Conservation (phyloP, 805 yeast species). For the Saturnispora galanensis region DNA sequence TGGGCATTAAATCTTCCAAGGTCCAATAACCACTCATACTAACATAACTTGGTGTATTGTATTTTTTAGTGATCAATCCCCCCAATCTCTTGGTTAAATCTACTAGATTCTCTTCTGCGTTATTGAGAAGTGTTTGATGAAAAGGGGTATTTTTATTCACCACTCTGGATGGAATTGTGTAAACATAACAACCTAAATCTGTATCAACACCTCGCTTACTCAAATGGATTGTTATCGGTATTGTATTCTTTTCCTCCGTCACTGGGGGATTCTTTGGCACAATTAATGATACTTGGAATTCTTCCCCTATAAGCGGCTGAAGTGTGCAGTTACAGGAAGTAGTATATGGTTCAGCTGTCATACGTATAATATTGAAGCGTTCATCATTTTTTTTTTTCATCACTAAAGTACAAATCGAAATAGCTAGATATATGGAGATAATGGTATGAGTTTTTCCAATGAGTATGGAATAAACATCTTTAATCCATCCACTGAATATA, state of each 20-base stretch:
- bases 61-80: conserved; percentile 31
- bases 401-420: too few species aligned
- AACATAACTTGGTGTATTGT: conserved; percentile 35
- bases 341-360: too few species aligned
- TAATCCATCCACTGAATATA: too few species aligned
- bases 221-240: conserved; percentile 31
- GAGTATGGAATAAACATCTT: too few species aligned
- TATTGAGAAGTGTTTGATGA: conserved; percentile 35
- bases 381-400: too few species aligned
- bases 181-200: conserved; percentile 34
- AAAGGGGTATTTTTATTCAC: conserved; percentile 16
- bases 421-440: too few species aligned
- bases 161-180: conserved; percentile 31
- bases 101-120: conserved; percentile 30
- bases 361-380: too few species aligned
- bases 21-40: conserved; percentile 33
- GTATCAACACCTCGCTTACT: conserved; percentile 25
- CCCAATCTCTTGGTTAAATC: conserved; percentile 38
- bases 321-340: background rate
- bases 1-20: conserved; percentile 23
- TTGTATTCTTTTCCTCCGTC: background rate
- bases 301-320: conserved; percentile 1
- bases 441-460: too few species aligned
- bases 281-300: conserved; percentile 1
- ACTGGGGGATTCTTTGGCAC: background rate